Evolutionary conservation across 2,329 filamentous ascomycete genomes (phyloP).

Genomic region (Ascochyta rabiei): DNA sequence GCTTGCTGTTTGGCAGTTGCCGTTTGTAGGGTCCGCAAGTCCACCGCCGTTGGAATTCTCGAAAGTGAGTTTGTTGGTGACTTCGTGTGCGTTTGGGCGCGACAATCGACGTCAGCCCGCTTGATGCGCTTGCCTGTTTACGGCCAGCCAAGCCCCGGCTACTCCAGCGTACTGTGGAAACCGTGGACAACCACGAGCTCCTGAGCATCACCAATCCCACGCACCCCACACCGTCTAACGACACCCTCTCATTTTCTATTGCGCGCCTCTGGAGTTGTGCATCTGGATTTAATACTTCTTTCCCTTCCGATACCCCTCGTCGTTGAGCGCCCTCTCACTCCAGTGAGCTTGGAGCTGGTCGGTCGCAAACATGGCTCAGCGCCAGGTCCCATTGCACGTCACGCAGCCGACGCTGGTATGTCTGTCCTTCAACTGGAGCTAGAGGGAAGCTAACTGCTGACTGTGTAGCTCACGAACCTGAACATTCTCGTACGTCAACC

Average conservation of each 20-base stretch:
- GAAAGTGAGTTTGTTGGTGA: background rate
- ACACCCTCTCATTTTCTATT: slow-evolving; percentile 46
- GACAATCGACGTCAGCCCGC: slow-evolving; percentile 17
- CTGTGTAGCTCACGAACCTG: slow-evolving; percentile 51
- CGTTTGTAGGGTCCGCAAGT: background rate
- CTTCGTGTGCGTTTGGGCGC: background rate
- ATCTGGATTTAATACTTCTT: slow-evolving; percentile 46
- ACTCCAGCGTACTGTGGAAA: slow-evolving; percentile 20
- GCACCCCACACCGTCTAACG: slow-evolving; percentile 34
- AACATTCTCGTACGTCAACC: slow-evolving; percentile 55
- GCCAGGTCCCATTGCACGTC: slow-evolving; percentile 81
- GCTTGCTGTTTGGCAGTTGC: background rate
- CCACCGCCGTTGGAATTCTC: background rate
- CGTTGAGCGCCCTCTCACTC: slow-evolving; percentile 38
- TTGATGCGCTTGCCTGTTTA: slow-evolving; percentile 9
- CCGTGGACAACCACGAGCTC: slow-evolving; percentile 21
- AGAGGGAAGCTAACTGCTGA: slow-evolving; percentile 38
- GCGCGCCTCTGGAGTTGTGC: slow-evolving; percentile 47
- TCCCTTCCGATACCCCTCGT: slow-evolving; percentile 43
- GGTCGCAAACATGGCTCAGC: slow-evolving; percentile 64
- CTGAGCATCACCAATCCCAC: slow-evolving; percentile 36
- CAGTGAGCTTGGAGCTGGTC: slow-evolving; percentile 48
- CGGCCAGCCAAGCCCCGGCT: slow-evolving; percentile 12
- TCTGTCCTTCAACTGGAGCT: slow-evolving; percentile 13
- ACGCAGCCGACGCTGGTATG: slow-evolving; percentile 82